Evolutionary conservation across 208 protist genomes (phyloP).

Genomic region (Crithidia expoeki): DNA sequence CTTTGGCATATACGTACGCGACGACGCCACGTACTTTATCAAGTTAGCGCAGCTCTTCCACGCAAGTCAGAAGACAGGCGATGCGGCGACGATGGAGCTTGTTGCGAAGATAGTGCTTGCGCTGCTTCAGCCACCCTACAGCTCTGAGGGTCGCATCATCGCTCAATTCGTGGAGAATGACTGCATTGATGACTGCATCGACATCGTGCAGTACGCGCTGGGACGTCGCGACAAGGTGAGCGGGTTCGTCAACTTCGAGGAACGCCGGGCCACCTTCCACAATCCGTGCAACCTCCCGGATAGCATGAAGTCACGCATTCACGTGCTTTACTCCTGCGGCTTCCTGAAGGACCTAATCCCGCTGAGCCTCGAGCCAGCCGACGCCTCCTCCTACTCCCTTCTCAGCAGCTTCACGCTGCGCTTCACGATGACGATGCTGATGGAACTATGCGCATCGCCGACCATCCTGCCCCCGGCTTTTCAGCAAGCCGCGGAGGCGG

Average conservation of each 20-base stretch:
- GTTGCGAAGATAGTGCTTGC: slow-evolving; percentile 51
- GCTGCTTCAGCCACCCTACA: slow-evolving; percentile 69
- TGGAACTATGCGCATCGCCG: slow-evolving; percentile 53
- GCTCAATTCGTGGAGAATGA: slow-evolving; percentile 73
- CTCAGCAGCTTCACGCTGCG: slow-evolving; percentile 60
- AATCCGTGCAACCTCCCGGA: slow-evolving; percentile 70
- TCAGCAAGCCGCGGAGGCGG: slow-evolving; percentile 9
- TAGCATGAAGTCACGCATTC: slow-evolving; percentile 51
- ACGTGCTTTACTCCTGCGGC: slow-evolving; percentile 69
- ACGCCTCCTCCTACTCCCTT: slow-evolving; percentile 52
- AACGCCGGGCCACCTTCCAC: slow-evolving; percentile 74
- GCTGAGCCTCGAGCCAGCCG: slow-evolving; percentile 74
- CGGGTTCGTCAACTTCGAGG: slow-evolving; percentile 66
- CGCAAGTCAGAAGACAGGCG: slow-evolving; percentile 27
- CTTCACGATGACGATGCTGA: slow-evolving; percentile 63
- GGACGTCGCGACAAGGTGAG: slow-evolving; percentile 54
- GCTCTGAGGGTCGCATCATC: slow-evolving; percentile 72
- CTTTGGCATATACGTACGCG: slow-evolving; percentile 67
- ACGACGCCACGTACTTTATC: slow-evolving; percentile 47
- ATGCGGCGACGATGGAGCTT: slow-evolving; percentile 47
- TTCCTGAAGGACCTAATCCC: slow-evolving; percentile 79
- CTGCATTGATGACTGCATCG: slow-evolving; percentile 65
- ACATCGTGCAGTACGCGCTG: slow-evolving; percentile 83
- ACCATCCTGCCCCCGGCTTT: slow-evolving; percentile 54
- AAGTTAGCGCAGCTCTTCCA: slow-evolving; percentile 66